Evolutionary conservation across 176 grass and related monocot species (phyloP).

Genomic region (Bothriochloa decipiens): DNA sequence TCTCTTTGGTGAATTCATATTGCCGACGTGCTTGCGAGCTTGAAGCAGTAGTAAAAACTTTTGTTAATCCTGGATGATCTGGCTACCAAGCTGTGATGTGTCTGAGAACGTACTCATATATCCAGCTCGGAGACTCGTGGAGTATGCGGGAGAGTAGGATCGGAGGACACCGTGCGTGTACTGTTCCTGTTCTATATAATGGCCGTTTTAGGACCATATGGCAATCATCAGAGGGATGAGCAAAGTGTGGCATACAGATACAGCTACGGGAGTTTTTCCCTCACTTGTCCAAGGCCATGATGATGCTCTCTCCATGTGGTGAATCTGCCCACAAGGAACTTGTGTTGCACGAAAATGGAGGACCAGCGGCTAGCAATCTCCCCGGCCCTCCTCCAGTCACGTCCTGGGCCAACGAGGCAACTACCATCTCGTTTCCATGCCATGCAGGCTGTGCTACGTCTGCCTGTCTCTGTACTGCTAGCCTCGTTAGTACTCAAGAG

Average conservation of each 20-base stretch:
- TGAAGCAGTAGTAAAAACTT: too few relatives aligned
- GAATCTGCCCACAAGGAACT: conserved; percentile 18
- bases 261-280: neutral
- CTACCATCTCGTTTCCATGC: neutral
- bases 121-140: too few relatives aligned
- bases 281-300: neutral
- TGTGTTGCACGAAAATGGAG: conserved; percentile 31
- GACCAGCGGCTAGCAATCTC: too few relatives aligned
- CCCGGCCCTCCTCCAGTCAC: neutral
- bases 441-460: too few relatives aligned
- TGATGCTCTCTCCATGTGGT: neutral
- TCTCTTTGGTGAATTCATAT: too few relatives aligned
- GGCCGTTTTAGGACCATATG: conserved; percentile 14
- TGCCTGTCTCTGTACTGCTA: neutral
- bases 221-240: conserved; percentile 26
- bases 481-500: neutral
- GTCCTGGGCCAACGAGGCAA: neutral
- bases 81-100: too few relatives aligned
- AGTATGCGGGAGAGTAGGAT: too few relatives aligned
- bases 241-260: neutral
- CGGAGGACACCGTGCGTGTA: too few relatives aligned
- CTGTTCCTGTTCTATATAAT: too few relatives aligned
- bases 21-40: too few relatives aligned
- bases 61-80: too few relatives aligned
- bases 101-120: too few relatives aligned